Evolutionary conservation across 371 early-diverging fungal species (phyloP), one percentile per base, ranked within the genome.

Genomic region (Cokeromyces recurvatus): DNA sequence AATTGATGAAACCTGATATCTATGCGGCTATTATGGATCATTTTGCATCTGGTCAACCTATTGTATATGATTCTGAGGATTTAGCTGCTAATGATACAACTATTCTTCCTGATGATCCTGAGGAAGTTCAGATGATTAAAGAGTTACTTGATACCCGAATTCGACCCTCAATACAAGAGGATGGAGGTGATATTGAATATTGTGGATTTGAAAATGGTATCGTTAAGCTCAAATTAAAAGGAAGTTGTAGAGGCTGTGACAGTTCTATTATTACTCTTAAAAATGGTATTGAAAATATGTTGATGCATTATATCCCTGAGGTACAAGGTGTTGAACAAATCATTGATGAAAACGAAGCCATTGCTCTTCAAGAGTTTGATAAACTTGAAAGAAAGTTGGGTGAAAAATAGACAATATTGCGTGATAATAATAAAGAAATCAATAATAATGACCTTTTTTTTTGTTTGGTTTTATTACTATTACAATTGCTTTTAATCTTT

Each of bases 271-370:
- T 96, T 8, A 96, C 95, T 0, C 78, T 97, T 24, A 98, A 96
- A 80, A 92, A 94, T 55, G 98, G 98, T 3, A 95, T 98, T 51
- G 97, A 97, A 67, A 94, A 92, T 52, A 98, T 98, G 98, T 66
- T 98, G 57, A 93, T 89, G 85, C 95, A 98, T 65, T 98, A 97
- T 60, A 85, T 98, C 40, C 97, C 97, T 1, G 97, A 97, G 57
- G 94, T 98, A n/a, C 76, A 85, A 19, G 68, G 82, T 3, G 96
- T 98, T 2, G 95, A 94, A 61, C 95, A 95, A 68, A 82, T 87
- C 19, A 73, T 84, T 51, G 82, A 70, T 49, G 76, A 75, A 38
- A 51, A 59, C 12, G 76, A 75, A 31, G 51, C 58, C 2, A 50
- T 75, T 27, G 62, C 68, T 7, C 50, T 69, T 42, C 68, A 71